Conservation (phyloP, 139 green algal species). For the Diplosphaera chodatii region DNA sequence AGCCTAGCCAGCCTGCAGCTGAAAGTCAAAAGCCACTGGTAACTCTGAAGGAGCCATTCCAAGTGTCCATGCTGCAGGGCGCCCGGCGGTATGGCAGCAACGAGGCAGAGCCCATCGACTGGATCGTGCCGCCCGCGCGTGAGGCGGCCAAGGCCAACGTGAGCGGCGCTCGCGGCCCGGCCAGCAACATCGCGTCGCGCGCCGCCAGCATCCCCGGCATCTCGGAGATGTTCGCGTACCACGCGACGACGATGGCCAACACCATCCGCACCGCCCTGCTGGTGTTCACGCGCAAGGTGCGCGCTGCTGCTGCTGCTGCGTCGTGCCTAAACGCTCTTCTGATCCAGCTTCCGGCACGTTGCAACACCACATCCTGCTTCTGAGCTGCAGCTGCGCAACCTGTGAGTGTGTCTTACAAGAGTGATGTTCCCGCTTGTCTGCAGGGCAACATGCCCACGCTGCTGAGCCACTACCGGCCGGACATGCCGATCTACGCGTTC, state of each 20-base stretch:
- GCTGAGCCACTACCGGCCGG: conserved; percentile 77
- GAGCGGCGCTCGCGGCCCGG: conserved; percentile 13
- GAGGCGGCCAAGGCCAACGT: neutral
- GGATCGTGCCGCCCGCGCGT: conserved; percentile 43
- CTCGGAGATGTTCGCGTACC: conserved; percentile 79
- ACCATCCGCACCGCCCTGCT: conserved; percentile 57
- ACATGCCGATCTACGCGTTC: conserved; percentile 76
- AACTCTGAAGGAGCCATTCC: too few relatives aligned
- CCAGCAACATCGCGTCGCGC: conserved; percentile 4
- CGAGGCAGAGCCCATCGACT: conserved; percentile 61
- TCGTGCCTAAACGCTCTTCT: too few relatives aligned
- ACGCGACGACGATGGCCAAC: conserved; percentile 84
- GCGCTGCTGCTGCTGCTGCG: neutral
- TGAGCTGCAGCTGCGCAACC: too few relatives aligned
- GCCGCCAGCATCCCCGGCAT: conserved; percentile 18
- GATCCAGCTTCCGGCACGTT: too few relatives aligned
- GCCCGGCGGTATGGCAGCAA: conserved; percentile 54
- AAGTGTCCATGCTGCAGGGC: too few relatives aligned
- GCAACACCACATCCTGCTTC: too few relatives aligned
- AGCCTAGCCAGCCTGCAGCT: too few relatives aligned
- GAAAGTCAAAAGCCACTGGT: too few relatives aligned
- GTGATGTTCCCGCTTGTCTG: too few relatives aligned
- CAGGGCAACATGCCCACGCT: conserved; percentile 70
- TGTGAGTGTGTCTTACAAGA: too few relatives aligned
- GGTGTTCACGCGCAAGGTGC: conserved; percentile 40